These are phyloP conservation scores for Alternaria incomplexa DNA, from an alignment of 2,329 filamentous ascomycete species.

Conservation along the genomic window DNA sequence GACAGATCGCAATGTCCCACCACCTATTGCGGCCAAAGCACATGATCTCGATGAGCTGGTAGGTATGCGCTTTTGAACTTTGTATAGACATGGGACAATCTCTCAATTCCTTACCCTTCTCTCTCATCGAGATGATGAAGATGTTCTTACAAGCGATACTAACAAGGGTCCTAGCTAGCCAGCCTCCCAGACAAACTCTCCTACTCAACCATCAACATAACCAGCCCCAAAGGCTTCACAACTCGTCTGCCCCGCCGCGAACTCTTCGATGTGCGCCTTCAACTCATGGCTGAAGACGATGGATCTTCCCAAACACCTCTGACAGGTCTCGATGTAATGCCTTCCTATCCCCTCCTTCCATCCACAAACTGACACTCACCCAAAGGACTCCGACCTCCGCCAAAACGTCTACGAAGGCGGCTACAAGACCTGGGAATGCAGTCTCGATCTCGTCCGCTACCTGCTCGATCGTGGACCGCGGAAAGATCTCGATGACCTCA, in stretches of 20 bases:
- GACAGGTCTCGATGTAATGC: conserved; percentile 35
- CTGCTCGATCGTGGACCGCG: conserved; percentile 56
- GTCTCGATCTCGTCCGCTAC: conserved; percentile 76
- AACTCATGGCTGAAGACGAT: conserved; percentile 75
- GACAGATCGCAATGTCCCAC: conserved; percentile 25
- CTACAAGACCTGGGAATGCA: conserved; percentile 91
- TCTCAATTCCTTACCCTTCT: not conserved
- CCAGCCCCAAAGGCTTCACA: conserved; percentile 62
- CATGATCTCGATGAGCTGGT: conserved; percentile 58
- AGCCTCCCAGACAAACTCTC: conserved; percentile 75
- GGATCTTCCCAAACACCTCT: conserved; percentile 35
- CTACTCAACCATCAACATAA: conserved; percentile 67
- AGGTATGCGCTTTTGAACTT: conserved; percentile 25
- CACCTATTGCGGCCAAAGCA: conserved; percentile 46
- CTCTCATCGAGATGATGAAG: too few relatives aligned
- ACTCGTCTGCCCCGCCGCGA: conserved; percentile 73
- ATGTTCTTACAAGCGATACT: not conserved
- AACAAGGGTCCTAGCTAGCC: conserved; percentile 51
- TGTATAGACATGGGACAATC: not conserved
- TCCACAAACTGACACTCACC: conserved; percentile 18
- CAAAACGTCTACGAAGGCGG: conserved; percentile 85
- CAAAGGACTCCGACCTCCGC: conserved; percentile 69
- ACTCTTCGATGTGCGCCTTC: conserved; percentile 80
- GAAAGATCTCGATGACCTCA: conserved; percentile 57
- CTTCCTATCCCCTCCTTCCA: not conserved